Base-by-base conservation (phyloP, 176 grass and related monocot species). In the Neostapfia colusana region DNA sequence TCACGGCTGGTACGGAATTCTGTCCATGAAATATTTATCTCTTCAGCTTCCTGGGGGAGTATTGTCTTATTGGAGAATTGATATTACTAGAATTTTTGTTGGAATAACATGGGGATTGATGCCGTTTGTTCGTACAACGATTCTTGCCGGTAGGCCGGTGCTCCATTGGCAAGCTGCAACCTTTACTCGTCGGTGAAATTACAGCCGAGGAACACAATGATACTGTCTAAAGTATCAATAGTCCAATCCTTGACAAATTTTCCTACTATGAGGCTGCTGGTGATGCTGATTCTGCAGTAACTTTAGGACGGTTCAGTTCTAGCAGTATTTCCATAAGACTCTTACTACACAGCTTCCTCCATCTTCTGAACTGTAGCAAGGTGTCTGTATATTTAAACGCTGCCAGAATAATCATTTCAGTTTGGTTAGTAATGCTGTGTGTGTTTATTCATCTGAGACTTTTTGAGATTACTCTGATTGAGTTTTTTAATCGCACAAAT, bases 1-100 rank as follows among this genome's bases (percentile, higher is more conserved):
- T 90, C 77, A 79, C 72, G 20, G 60, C 69, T 11, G 79, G 83
- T 86, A 86, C 35, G 20, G 8, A 41, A 13, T 1, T 43, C 17
- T 24, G 7, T n/a, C 26, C 10, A n/a, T n/a, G 38, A 25, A 75
- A 31, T 8, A 21, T 58, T 41, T 41, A 15, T 5, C 35, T 6
- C 6, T 26, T 12, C 0, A 26, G 10, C 13, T 23, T 39, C n/a
- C 11, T 21, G 10, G n/a, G 0, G 7, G 26, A 58, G 36, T 13
- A 25, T 56, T 74, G 55, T 2, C 16, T 8, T 13, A 7, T 10
- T 27, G 14, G 48, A 54, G 49, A 7, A 57, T 31, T 57, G 4
- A 12, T 15, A 12, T 44, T 24, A 21, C 39, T 3, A 75, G 15
- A n/a, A n/a, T 10, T 58, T 18, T 27, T 26, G 0, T 28, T 14